These are phyloP conservation scores for Candida qinlingensis DNA, from an alignment of 805 yeast genomes.

Conservation along the genomic window DNA sequence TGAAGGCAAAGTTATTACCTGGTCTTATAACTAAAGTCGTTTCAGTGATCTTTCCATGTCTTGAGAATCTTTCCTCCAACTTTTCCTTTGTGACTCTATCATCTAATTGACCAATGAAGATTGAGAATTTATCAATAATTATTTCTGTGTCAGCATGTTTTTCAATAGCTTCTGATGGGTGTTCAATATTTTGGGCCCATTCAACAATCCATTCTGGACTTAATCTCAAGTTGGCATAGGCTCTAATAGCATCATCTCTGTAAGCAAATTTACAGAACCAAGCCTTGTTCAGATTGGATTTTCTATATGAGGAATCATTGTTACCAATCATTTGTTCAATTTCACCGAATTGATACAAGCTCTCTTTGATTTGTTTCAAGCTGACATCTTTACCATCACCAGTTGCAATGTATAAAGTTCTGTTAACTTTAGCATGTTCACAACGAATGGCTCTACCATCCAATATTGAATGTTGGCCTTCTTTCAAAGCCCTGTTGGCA, in stretches of 20 bases:
- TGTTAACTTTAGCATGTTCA: slow-evolving; percentile 86
- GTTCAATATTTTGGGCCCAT: slow-evolving; percentile 83
- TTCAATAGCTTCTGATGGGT: slow-evolving; percentile 28
- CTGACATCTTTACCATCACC: slow-evolving; percentile 26
- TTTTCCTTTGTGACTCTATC: slow-evolving; percentile 48
- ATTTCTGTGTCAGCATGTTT: slow-evolving; percentile 31
- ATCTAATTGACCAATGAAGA: slow-evolving; percentile 76
- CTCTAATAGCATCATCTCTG: slow-evolving; percentile 84
- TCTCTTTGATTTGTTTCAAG: slow-evolving; percentile 30
- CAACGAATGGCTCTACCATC: slow-evolving; percentile 79
- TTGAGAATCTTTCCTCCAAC: slow-evolving; percentile 52
- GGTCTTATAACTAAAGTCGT: slow-evolving; percentile 50
- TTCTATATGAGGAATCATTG: slow-evolving; percentile 28
- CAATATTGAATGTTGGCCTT: slow-evolving; percentile 63
- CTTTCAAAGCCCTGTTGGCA: slow-evolving; percentile 58
- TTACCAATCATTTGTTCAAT: slow-evolving; percentile 58
- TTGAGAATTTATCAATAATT: slow-evolving; percentile 60
- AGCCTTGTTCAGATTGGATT: slow-evolving; percentile 29
- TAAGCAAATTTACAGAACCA: slow-evolving; percentile 80
- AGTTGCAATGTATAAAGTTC: slow-evolving; percentile 64
- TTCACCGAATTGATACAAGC: slow-evolving; percentile 60
- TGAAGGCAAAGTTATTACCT: slow-evolving; percentile 61
- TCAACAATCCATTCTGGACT: slow-evolving; percentile 56
- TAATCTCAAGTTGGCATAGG: slow-evolving; percentile 63
- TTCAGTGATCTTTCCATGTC: slow-evolving; percentile 61